phyloP scores from a whole-genome alignment of 2,329 filamentous ascomycete genomes.

The Escovopsis sp. region DNA sequence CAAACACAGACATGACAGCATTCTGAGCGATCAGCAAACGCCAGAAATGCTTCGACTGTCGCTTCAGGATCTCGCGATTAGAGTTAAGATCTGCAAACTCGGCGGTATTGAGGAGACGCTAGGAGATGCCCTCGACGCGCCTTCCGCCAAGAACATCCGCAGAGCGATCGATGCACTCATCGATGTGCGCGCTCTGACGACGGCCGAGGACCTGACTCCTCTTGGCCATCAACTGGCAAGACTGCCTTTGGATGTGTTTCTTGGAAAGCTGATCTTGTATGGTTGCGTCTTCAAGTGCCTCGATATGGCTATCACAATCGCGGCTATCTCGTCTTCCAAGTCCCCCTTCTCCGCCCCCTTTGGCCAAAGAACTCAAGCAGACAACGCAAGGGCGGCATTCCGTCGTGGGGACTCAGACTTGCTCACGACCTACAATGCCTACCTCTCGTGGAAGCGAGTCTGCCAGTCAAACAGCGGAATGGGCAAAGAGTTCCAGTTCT shows the following conservation, averaged over 20 bases:
- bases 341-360: conserved; percentile 84
- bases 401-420: conserved; percentile 81
- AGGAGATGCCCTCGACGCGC: conserved; percentile 75
- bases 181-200: conserved; percentile 79
- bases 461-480: conserved; percentile 49
- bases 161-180: conserved; percentile 85
- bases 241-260: conserved; percentile 81
- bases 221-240: conserved; percentile 78
- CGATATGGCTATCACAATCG: conserved; percentile 81
- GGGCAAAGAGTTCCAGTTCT: conserved; percentile 74
- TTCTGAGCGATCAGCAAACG: conserved; percentile 84
- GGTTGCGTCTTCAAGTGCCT: conserved; percentile 80
- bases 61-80: conserved; percentile 84
- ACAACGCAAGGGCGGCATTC: conserved; percentile 65
- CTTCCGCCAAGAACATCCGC: conserved; percentile 81
- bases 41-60: conserved; percentile 93
- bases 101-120: conserved; percentile 87
- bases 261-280: conserved; percentile 83
- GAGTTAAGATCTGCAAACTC: conserved; percentile 94
- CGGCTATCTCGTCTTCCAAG: conserved; percentile 86
- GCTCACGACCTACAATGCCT: conserved; percentile 87
- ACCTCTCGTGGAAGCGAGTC: conserved; percentile 72
- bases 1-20: conserved; percentile 68
- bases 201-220: conserved; percentile 68
- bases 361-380: conserved; percentile 67